Conservation (phyloP, 495 filamentous ascomycete genomes). For the Xylaria scruposa region DNA sequence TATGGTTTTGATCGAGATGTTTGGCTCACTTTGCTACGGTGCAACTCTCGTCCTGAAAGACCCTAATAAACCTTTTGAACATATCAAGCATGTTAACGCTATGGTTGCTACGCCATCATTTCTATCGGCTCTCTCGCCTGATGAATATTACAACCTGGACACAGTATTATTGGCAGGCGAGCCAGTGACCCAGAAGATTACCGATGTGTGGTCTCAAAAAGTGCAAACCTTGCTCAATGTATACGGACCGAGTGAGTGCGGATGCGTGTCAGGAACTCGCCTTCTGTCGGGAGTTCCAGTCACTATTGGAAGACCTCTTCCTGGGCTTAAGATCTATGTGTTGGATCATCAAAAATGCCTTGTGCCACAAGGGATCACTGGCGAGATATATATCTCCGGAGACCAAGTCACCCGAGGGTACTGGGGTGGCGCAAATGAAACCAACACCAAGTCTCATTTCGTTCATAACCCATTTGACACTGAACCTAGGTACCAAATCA, state of each 20-base stretch:
- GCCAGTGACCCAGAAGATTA: neutral
- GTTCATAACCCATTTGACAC: neutral
- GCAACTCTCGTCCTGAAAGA: neutral
- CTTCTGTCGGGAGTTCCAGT: neutral
- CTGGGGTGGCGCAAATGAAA: neutral
- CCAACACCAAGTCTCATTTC: neutral
- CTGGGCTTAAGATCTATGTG: neutral
- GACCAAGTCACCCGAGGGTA: neutral
- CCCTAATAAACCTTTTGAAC: neutral
- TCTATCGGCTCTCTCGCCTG: neutral
- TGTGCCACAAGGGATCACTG: neutral
- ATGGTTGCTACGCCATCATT: neutral
- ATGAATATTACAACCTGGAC: neutral
- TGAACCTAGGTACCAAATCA: neutral
- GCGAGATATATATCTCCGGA: neutral
- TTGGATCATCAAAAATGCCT: neutral
- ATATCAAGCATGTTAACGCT: neutral
- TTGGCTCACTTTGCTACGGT: neutral
- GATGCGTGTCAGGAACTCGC: neutral
- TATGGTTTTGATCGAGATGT: neutral
- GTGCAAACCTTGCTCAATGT: neutral
- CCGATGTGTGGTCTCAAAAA: neutral
- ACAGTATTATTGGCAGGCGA: neutral
- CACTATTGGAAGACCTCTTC: neutral
- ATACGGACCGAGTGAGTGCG: neutral